A percentile compares a stretch with the other conserved stretches of the same genome.
Conservation (phyloP, 345 rosid species). For the Nephelium lappaceum region DNA sequence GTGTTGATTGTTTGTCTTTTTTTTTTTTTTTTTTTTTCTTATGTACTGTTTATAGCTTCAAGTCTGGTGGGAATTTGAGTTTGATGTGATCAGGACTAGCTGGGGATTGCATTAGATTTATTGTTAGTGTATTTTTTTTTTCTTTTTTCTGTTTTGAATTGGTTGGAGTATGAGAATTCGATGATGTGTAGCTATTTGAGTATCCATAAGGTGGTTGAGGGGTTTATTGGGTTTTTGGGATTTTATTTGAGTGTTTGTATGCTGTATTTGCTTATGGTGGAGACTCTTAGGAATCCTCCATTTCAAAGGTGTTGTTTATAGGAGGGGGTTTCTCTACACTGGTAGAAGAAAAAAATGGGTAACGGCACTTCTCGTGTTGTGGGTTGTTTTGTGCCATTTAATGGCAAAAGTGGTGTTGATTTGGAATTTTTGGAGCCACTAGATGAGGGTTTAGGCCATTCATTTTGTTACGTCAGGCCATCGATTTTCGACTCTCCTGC, state of each 20-base stretch:
- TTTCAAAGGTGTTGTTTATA: conserved; percentile 40
- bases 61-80: conserved; percentile 21
- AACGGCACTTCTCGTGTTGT: conserved; percentile 95
- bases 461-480: conserved; percentile 96
- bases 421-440: conserved; percentile 80
- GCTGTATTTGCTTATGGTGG: conserved; percentile 58
- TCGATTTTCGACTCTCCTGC: conserved; percentile 82
- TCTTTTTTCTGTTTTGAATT: conserved; percentile 25
- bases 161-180: conserved; percentile 44
- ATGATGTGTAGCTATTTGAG: conserved; percentile 57
- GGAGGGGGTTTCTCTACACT: conserved; percentile 27
- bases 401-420: conserved; percentile 79
- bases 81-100: conserved; percentile 25
- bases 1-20: conserved; percentile 16
- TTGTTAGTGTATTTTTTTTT: conserved; percentile 2
- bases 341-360: conserved; percentile 56
- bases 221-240: conserved; percentile 52
- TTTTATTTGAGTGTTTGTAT: conserved; percentile 45
- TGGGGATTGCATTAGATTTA: conserved; percentile 22
- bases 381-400: conserved; percentile 86
- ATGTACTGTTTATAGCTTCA: conserved; percentile 18
- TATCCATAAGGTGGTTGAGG: conserved; percentile 56
- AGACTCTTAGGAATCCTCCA: conserved; percentile 48
- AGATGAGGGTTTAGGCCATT: conserved; percentile 97
- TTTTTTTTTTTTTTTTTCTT: neutral